Conservation (phyloP, 2,329 filamentous ascomycete species). For the Colletotrichum cereale region DNA sequence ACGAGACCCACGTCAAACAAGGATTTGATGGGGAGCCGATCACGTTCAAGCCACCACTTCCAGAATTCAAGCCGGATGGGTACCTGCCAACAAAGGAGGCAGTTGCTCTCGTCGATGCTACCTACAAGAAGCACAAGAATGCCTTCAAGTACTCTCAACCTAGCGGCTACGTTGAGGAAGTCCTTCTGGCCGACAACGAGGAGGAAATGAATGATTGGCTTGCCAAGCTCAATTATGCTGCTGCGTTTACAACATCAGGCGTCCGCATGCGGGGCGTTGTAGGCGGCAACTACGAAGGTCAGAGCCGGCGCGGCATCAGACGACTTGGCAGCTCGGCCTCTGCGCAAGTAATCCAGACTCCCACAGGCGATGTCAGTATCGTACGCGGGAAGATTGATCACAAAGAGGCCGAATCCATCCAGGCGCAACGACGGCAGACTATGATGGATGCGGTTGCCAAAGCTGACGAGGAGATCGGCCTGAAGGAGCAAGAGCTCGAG, state of each 20-base stretch:
- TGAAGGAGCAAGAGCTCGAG: constrained; percentile 83
- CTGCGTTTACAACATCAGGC: constrained; percentile 91
- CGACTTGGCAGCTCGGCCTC: constrained; percentile 75
- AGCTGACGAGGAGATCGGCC: constrained; percentile 81
- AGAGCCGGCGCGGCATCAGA: constrained; percentile 78
- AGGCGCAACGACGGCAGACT: constrained; percentile 82
- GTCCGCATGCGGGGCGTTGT: constrained; percentile 91
- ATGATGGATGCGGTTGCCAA: constrained; percentile 88
- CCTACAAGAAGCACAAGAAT: constrained; percentile 95
- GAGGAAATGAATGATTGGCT: constrained; percentile 97
- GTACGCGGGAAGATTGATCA: constrained; percentile 80
- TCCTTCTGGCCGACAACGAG: constrained; percentile 90
- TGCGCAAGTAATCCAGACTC: constrained; percentile 73
- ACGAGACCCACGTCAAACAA: constrained; percentile 83
- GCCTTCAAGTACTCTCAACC: constrained; percentile 92
- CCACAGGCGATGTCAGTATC: constrained; percentile 80
- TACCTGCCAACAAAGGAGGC: constrained; percentile 94
- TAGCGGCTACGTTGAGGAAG: constrained; percentile 83
- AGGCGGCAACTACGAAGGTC: constrained; percentile 86
- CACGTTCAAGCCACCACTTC: constrained; percentile 89
- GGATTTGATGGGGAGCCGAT: constrained; percentile 82
- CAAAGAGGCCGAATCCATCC: constrained; percentile 88
- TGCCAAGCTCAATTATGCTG: constrained; percentile 94
- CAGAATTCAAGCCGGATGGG: constrained; percentile 93
- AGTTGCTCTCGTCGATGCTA: constrained; percentile 86